These are phyloP conservation scores for Saururus chinensis DNA, from an alignment of 164 flowering plant species.

Conservation along the genomic window DNA sequence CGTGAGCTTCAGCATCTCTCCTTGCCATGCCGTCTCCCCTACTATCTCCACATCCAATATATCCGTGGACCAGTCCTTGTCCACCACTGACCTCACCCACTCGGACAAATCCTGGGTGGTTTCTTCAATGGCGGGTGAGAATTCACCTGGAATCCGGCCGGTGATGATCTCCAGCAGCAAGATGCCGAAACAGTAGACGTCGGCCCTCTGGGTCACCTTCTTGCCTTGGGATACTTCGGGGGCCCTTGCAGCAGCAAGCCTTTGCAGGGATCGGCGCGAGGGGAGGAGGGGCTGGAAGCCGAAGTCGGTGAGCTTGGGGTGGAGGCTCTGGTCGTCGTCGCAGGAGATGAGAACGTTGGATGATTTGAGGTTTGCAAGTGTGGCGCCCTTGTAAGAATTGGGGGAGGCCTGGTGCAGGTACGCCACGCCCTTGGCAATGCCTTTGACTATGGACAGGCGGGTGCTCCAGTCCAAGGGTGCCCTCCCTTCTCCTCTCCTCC, in stretches of 20 bases:
- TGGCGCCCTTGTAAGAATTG: slow-evolving; percentile 30
- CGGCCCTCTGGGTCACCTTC: slow-evolving; percentile 39
- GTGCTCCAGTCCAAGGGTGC: slow-evolving; percentile 30
- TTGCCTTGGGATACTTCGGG: slow-evolving; percentile 39
- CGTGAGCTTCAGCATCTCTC: slow-evolving; percentile 44
- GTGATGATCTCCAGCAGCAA: slow-evolving; percentile 48
- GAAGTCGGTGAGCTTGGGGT: slow-evolving; percentile 38
- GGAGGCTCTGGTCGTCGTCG: slow-evolving; percentile 9
- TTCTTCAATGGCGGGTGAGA: neutral
- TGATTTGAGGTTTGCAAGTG: slow-evolving; percentile 65
- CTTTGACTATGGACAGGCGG: slow-evolving; percentile 40
- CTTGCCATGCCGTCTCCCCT: slow-evolving; percentile 29
- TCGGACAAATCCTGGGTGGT: slow-evolving; percentile 23
- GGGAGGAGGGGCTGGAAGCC: slow-evolving; percentile 45
- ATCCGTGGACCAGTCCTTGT: slow-evolving; percentile 51
- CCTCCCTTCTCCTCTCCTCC: slow-evolving; percentile 35
- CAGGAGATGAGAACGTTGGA: slow-evolving; percentile 37
- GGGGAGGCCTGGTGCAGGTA: slow-evolving; percentile 42
- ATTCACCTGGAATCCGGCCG: slow-evolving; percentile 32
- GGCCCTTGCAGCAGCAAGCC: slow-evolving; percentile 24
- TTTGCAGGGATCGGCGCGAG: slow-evolving; percentile 9
- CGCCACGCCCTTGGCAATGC: slow-evolving; percentile 40
- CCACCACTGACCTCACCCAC: slow-evolving; percentile 40
- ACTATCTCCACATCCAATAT: slow-evolving; percentile 43
- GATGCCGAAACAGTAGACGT: slow-evolving; percentile 59